Conservation (phyloP, 2,329 filamentous ascomycete genomes). For the Cadophora luteo-olivacea region DNA sequence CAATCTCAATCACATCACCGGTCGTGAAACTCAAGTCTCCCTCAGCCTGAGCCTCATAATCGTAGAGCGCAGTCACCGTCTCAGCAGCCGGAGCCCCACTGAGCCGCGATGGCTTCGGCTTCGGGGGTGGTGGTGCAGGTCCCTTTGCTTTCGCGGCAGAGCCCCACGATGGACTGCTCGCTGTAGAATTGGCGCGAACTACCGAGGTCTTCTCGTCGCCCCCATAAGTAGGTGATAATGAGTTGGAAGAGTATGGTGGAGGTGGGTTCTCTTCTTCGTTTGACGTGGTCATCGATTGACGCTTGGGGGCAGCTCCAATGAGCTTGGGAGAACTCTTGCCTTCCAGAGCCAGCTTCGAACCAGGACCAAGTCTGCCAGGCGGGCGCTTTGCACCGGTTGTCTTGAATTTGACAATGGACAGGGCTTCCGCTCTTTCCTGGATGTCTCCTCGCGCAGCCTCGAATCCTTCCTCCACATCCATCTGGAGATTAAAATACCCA, state of each 20-base stretch:
- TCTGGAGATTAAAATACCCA: slow-evolving; percentile 92
- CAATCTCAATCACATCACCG: slow-evolving; percentile 89
- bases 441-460: slow-evolving; percentile 87
- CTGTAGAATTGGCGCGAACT: slow-evolving; percentile 49
- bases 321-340: slow-evolving; percentile 43
- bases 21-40: slow-evolving; percentile 90
- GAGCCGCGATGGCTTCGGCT: slow-evolving; percentile 79
- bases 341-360: slow-evolving; percentile 43
- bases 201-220: slow-evolving; percentile 40
- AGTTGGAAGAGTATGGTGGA: slow-evolving; percentile 69
- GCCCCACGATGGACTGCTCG: slow-evolving; percentile 46
- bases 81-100: slow-evolving; percentile 71
- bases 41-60: slow-evolving; percentile 94
- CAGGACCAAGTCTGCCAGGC: slow-evolving; percentile 38
- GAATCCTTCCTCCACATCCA: slow-evolving; percentile 92
- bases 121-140: slow-evolving; percentile 73
- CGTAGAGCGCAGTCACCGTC: slow-evolving; percentile 89
- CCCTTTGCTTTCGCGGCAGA: slow-evolving; percentile 71
- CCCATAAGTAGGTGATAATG: slow-evolving; percentile 35
- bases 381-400: slow-evolving; percentile 73
- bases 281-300: slow-evolving; percentile 43
- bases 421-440: slow-evolving; percentile 81
- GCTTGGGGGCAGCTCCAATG: slow-evolving; percentile 44
- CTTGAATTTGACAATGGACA: slow-evolving; percentile 91
- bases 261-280: slow-evolving; percentile 65